Percentiles rank a stretch among this genome's conserved stretches.
Evolutionary conservation across 371 early-diverging fungal species (phyloP).

Genomic region (Circinella umbellata): DNA sequence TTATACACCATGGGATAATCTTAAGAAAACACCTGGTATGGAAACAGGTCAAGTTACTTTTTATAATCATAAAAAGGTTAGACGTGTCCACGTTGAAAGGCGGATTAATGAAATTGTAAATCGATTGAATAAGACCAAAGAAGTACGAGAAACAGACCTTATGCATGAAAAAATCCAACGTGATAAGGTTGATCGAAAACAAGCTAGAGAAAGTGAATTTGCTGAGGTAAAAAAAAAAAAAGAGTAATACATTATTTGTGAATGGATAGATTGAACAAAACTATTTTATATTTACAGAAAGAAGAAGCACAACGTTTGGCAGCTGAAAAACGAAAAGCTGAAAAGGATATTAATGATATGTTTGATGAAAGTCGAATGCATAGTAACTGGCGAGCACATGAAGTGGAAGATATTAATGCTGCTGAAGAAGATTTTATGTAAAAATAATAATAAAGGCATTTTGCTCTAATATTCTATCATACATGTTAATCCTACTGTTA

Average conservation of each 20-base stretch:
- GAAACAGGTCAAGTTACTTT: constrained; percentile 95
- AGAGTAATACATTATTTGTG: too few species aligned
- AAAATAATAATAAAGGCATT: not conserved
- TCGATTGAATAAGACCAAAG: constrained; percentile 92
- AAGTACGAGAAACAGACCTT: constrained; percentile 78
- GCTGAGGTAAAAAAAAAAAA: constrained; percentile 31
- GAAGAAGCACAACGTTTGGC: constrained; percentile 37
- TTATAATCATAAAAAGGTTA: constrained; percentile 76
- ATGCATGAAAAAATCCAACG: constrained; percentile 71
- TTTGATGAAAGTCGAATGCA: constrained; percentile 65
- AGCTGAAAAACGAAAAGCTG: constrained; percentile 47
- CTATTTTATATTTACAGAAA: constrained; percentile 28
- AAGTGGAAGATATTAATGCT: constrained; percentile 62
- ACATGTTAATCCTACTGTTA: too few species aligned
- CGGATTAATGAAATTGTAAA: constrained; percentile 88
- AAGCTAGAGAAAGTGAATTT: constrained; percentile 56
- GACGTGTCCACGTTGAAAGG: constrained; percentile 79
- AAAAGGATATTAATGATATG: constrained; percentile 58
- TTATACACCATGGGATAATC: constrained; percentile 95
- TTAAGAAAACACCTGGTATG: constrained; percentile 93
- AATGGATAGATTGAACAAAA: too few species aligned
- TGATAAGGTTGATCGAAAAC: constrained; percentile 61
- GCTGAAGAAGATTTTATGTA: constrained; percentile 83
- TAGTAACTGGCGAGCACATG: constrained; percentile 60
- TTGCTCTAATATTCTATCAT: too few species aligned